phyloP scores from a whole-genome alignment of 148 eudicot species.

The Nepenthes gracilis region DNA sequence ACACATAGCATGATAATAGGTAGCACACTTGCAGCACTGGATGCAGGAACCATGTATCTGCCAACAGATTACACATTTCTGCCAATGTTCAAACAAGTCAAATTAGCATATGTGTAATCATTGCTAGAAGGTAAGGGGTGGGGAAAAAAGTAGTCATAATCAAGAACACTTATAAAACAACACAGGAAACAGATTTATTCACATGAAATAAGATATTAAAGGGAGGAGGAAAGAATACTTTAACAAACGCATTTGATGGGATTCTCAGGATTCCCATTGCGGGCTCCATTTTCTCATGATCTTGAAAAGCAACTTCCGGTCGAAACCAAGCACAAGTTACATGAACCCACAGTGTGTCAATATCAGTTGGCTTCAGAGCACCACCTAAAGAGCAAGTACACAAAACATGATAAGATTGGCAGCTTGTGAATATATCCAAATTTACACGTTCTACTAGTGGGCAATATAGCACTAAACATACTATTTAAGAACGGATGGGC shows the following conservation, averaged over 20 bases:
- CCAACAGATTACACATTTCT: constrained; percentile 76
- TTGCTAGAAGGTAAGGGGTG: background rate
- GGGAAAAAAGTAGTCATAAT: background rate
- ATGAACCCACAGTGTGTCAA: constrained; percentile 86
- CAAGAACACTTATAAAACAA: background rate
- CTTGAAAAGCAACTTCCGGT: constrained; percentile 77
- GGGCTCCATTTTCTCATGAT: constrained; percentile 83
- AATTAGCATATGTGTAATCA: background rate
- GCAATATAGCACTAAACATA: background rate
- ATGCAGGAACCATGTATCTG: constrained; percentile 92
- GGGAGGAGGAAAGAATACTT: constrained; percentile 27
- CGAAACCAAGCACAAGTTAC: constrained; percentile 97
- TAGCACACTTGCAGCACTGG: constrained; percentile 88
- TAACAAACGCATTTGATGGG: constrained; percentile 52
- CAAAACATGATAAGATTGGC: background rate
- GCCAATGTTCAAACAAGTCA: constrained; percentile 13
- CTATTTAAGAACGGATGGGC: too few species aligned
- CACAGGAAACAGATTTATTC: background rate
- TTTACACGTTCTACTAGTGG: background rate
- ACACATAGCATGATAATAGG: constrained; percentile 82
- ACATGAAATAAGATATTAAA: background rate
- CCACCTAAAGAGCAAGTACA: constrained; percentile 50
- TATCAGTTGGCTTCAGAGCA: constrained; percentile 92
- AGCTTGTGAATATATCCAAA: constrained; percentile 4
- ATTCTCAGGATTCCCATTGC: constrained; percentile 71